Base-by-base conservation (phyloP, 2,329 filamentous ascomycete genomes). In the Monilinia polystroma region DNA sequence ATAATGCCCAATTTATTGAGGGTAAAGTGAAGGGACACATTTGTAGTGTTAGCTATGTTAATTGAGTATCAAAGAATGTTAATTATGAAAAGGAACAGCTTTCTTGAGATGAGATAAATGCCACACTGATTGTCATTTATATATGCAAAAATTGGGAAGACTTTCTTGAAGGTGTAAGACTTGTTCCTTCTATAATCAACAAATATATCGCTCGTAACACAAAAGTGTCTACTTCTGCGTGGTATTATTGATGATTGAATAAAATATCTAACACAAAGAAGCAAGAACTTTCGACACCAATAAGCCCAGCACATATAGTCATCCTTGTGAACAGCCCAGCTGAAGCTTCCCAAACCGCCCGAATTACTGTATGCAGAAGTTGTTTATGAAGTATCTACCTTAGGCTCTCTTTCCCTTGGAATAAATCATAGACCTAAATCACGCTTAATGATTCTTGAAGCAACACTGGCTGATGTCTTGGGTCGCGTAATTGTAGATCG, bases 391-490 rank as follows among this genome's bases (percentile, higher is more conserved):
- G 6, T 18, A 38, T 35, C 14, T 26, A 51, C 20, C 20, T 60
- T 2, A 10, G 20, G 3, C 18, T 51, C 12, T 7, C 5, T 20
- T 20, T 18, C 32, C 18, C 29, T 51, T 14, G 58, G 8, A 7
- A 38, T n/a, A 3, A 14, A 12, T 26, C 29, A 20, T 62, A 51
- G 0, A 20, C 58, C 58, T 8, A 62, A 51, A 26, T n/a, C 45
- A 26, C 51, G 29, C 14, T 14, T 51, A 18, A 62, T 62, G 45
- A 62, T 51, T 62, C 58, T 38, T 18, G 58, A 62, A 26, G 58
- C 58, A n/a, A 51, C 58, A 62, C 12, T 12, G 11, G 38, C n/a
- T 20, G 45, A 38, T 18, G 20, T 51, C 47, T 62, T 51, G 32
- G 58, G 45, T 62, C 58, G 47, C 18, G 16, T 38, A 12, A n/a